Evolutionary conservation across 768 basidiomycete species (phyloP).

Genomic region (Erythrobasidium yunnanense): DNA sequence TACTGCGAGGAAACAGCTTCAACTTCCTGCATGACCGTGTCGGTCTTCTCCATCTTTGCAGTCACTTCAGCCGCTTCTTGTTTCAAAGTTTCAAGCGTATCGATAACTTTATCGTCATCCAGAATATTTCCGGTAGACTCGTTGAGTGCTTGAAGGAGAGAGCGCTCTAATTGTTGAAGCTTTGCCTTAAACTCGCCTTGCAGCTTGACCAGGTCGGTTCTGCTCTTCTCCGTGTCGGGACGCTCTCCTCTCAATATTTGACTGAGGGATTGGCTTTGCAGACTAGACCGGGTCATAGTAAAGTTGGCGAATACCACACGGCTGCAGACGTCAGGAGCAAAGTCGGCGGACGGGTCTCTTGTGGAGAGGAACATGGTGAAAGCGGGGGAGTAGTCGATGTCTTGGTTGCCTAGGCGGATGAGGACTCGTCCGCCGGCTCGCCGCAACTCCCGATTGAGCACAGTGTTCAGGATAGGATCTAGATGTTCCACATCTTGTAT

Average conservation of each 20-base stretch:
- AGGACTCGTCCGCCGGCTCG: conserved; percentile 93
- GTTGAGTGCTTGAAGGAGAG: conserved; percentile 85
- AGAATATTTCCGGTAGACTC: conserved; percentile 94
- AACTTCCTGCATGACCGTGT: conserved; percentile 87
- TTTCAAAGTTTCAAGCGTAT: conserved; percentile 89
- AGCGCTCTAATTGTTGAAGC: conserved; percentile 79
- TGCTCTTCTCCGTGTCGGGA: conserved; percentile 87
- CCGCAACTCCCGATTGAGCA: conserved; percentile 90
- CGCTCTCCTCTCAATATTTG: conserved; percentile 94
- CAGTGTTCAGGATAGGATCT: conserved; percentile 92
- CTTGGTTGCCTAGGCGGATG: conserved; percentile 90
- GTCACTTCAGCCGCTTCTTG: conserved; percentile 92
- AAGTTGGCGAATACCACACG: conserved; percentile 46
- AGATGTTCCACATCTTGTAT: conserved; percentile 97
- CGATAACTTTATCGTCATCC: conserved; percentile 96
- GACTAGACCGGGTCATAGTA: conserved; percentile 86
- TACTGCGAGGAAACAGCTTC: conserved; percentile 93
- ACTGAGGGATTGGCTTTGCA: conserved; percentile 95
- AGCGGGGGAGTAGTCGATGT: conserved; percentile 98
- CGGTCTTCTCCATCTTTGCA: conserved; percentile 89
- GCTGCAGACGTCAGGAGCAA: conserved; percentile 97
- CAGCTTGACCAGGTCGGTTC: conserved; percentile 92
- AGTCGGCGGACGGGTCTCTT: conserved; percentile 90
- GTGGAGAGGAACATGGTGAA: conserved; percentile 99
- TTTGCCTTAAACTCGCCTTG: conserved; percentile 95